Evolutionary conservation across 495 filamentous ascomycete species (phyloP).

Genomic region (Acidiella bohemica): DNA sequence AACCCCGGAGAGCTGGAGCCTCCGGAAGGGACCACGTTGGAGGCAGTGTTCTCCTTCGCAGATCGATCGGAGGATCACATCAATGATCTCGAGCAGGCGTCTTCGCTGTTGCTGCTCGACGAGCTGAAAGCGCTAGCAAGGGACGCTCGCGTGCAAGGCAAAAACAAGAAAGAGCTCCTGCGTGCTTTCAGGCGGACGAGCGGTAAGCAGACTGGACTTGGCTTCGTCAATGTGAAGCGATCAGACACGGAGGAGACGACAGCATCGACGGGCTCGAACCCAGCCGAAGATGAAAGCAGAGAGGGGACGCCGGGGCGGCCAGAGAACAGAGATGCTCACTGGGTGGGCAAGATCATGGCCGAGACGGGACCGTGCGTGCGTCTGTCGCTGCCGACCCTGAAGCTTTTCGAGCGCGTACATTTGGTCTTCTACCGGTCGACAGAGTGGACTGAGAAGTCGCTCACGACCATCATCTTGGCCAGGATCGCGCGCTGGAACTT

Average conservation of each 20-base stretch:
- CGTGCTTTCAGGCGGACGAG: slow-evolving; percentile 56
- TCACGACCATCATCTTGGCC: slow-evolving; percentile 88
- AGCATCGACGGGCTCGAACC: slow-evolving; percentile 11
- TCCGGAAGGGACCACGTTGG: slow-evolving; percentile 37
- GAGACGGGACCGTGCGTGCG: slow-evolving; percentile 73
- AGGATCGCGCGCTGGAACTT: slow-evolving; percentile 79
- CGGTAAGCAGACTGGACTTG: slow-evolving; percentile 56
- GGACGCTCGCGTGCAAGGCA: slow-evolving; percentile 74
- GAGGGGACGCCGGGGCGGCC: slow-evolving; percentile 11
- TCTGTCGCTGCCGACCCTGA: slow-evolving; percentile 57
- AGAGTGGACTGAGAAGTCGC: slow-evolving; percentile 93
- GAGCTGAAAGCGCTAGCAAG: slow-evolving; percentile 78
- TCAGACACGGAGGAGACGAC: slow-evolving; percentile 36
- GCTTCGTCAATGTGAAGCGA: slow-evolving; percentile 43
- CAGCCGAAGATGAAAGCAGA: slow-evolving; percentile 10
- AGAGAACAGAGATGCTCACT: slow-evolving; percentile 41
- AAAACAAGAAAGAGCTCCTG: slow-evolving; percentile 74
- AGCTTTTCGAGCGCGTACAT: slow-evolving; percentile 85
- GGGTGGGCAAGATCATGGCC: slow-evolving; percentile 61
- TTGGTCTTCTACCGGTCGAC: slow-evolving; percentile 92
- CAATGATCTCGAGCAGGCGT: slow-evolving; percentile 71
- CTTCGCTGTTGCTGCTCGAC: slow-evolving; percentile 63
- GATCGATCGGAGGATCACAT: slow-evolving; percentile 61
- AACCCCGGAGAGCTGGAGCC: slow-evolving; percentile 37
- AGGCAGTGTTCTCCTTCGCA: slow-evolving; percentile 56